Evolutionary conservation across 257 asterid species (phyloP), one percentile per base, ranked within the genome.

Genomic region (Ophiorrhiza pumila): DNA sequence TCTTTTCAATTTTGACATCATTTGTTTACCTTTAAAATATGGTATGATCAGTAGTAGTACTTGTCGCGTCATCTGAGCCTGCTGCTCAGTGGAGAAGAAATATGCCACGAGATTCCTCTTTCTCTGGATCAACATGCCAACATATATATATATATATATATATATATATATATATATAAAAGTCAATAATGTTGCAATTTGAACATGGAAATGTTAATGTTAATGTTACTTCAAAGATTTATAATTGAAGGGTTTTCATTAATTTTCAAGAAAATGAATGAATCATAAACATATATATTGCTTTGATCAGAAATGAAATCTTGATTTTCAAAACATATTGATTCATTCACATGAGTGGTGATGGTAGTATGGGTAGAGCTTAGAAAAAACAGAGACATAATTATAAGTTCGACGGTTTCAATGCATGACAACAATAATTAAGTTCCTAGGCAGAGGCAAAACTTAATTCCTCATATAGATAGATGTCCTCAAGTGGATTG

Each of bases 351-450:
- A 49, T 68, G 62, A 41, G 27, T 18, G 43, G 20, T 23, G 39
- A 52, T 65, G 65, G 14, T 63, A 52, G 20, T 49, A 53, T 79
- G 81, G 81, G 71, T 74, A 79, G 86, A 79, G 86, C 77, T 74
- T 77, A 80, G 76, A 73, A 81, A 63, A 76, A 80, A 81, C 76
- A 82, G 80, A 82, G 96, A 92, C 95, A 92, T 82, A 92, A 88
- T 90, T 81, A 92, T 92, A 85, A 77, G 78, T 74, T 69, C 81
- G 89, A 87, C 53, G 84, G 84, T 80, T 79, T 79, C 71, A 86
- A 80, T 84, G 87, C 88, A 85, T 86, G 88, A 89, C 90, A 89
- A 81, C 82, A 87, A 90, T 87, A 72, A 92, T 90, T 86, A 84
- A 79, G 89, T 78, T 82, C 83, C 86, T 70, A 76, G 60, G 75